Conservation (phyloP, 495 filamentous ascomycete species). For the Penicillium daleae region DNA sequence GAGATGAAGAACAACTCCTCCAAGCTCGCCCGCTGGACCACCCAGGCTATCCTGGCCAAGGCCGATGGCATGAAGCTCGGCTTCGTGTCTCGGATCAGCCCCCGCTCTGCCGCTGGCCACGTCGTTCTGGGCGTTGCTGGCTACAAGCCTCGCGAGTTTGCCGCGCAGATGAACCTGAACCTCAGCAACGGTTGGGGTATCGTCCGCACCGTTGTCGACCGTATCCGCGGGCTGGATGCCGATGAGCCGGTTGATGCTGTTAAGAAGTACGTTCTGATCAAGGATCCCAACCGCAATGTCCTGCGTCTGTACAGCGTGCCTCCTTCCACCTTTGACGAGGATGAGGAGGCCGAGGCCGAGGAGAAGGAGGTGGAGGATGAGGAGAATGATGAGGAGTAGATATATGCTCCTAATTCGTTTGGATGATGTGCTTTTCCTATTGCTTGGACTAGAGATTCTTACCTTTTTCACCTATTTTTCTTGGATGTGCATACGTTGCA, state of each 20-base stretch:
- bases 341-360: constrained; percentile 54
- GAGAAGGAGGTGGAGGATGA: constrained; percentile 55
- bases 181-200: constrained; percentile 98
- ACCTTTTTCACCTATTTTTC: constrained; percentile 14
- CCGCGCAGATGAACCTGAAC: constrained; percentile 95
- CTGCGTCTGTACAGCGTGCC: constrained; percentile 93
- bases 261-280: constrained; percentile 69
- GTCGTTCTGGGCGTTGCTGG: constrained; percentile 93
- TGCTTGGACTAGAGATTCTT: constrained; percentile 19
- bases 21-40: constrained; percentile 97
- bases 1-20: constrained; percentile 99
- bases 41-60: constrained; percentile 92
- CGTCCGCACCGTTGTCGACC: constrained; percentile 94
- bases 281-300: constrained; percentile 95
- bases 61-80: constrained; percentile 98
- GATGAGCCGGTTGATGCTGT: constrained; percentile 71
- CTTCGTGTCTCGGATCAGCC: constrained; percentile 93
- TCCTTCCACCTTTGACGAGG: constrained; percentile 82
- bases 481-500: constrained; percentile 27
- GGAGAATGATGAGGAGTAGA: constrained; percentile 43
- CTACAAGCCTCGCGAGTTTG: constrained; percentile 97
- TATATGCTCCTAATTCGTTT: constrained; percentile 18
- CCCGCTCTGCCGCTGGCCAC: constrained; percentile 85
- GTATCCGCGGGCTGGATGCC: constrained; percentile 62
- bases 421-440: constrained; percentile 24